Percentiles rank a stretch among this genome's conserved stretches.
Evolutionary conservation across 2,329 filamentous ascomycete genomes (phyloP).

Genomic region (Blastomyces parvus): DNA sequence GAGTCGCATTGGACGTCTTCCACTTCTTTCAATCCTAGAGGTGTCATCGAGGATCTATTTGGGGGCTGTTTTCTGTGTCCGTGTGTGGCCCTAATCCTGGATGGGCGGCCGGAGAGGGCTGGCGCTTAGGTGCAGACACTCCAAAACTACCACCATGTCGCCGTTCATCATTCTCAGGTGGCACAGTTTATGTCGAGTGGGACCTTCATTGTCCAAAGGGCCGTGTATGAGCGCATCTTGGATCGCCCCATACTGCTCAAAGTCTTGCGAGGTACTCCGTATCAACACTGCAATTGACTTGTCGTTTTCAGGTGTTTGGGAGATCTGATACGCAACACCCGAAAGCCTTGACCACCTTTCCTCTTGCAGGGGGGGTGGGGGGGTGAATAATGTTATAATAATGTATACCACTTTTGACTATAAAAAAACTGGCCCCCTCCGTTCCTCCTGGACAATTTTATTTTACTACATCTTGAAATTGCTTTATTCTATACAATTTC

Average conservation of each 20-base stretch:
- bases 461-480: background rate
- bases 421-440: conserved; percentile 5
- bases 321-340: background rate
- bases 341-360: background rate
- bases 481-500: conserved; percentile 1
- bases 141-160: conserved; percentile 1
- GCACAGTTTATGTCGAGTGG: conserved; percentile 5
- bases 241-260: conserved; percentile 1
- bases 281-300: background rate
- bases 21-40: conserved; percentile 4
- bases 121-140: conserved; percentile 9
- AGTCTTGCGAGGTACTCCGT: conserved; percentile 4
- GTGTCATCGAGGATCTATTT: background rate
- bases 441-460: background rate
- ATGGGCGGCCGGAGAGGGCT: conserved; percentile 1
- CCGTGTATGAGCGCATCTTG: conserved; percentile 4
- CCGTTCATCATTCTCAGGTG: conserved; percentile 7
- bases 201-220: conserved; percentile 6
- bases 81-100: conserved; percentile 1
- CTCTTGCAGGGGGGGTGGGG: background rate
- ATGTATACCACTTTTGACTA: conserved; percentile 1
- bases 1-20: background rate
- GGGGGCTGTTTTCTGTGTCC: conserved; percentile 6
- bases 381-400: background rate
- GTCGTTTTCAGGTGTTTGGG: conserved; percentile 5